Conservation (phyloP, 441 rosid species). For the Eutrema salsugineum region DNA sequence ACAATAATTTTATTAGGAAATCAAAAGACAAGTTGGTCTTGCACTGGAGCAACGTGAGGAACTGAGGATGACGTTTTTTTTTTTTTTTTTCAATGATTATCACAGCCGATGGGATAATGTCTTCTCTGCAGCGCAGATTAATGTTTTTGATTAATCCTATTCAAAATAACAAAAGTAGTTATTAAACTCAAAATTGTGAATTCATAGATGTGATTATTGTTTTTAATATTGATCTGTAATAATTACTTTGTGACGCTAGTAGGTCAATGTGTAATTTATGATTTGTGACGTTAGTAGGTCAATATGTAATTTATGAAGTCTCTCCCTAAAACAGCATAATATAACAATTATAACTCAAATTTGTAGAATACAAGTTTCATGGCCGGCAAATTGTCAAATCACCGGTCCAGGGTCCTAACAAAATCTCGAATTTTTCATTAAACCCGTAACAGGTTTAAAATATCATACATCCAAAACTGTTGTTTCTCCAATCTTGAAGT, state of each 20-base stretch:
- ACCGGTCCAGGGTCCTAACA: background rate
- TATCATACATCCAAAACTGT: slow-evolving; percentile 16
- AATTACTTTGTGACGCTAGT: background rate
- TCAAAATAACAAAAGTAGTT: too few species aligned
- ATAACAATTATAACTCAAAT: background rate
- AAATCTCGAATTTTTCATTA: background rate
- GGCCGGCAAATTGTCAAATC: background rate
- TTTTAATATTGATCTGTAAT: background rate
- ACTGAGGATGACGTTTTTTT: too few species aligned
- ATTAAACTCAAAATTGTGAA: too few species aligned
- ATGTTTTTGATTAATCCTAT: too few species aligned
- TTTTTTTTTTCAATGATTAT: too few species aligned
- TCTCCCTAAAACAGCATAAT: background rate
- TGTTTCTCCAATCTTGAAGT: slow-evolving; percentile 12
- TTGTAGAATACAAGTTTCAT: background rate
- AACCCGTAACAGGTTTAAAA: background rate
- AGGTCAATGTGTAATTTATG: background rate
- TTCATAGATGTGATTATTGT: background rate
- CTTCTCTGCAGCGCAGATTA: too few species aligned
- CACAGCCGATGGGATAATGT: too few species aligned
- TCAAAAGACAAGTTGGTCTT: too few species aligned
- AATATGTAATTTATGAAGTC: background rate
- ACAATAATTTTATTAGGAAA: too few species aligned
- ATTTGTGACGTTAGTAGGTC: too few species aligned
- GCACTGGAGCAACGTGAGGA: too few species aligned